Evolutionary conservation across 2,329 filamentous ascomycete genomes (phyloP).

Genomic region (Fusarium subtropicale): DNA sequence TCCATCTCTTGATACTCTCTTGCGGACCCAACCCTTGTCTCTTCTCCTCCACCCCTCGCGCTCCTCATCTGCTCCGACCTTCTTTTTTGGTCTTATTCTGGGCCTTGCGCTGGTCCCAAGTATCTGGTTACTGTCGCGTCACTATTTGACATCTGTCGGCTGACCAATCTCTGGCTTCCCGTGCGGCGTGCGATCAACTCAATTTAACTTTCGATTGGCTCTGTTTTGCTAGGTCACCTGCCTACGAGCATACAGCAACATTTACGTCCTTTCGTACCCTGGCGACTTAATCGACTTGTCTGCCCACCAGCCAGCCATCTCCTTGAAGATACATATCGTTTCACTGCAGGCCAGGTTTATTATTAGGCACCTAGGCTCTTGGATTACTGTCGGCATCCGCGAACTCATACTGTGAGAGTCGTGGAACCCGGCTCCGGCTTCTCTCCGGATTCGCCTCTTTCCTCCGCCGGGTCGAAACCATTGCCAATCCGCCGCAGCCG

Average conservation of each 20-base stretch:
- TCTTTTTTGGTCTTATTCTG: constrained; percentile 16
- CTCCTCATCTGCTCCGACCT: constrained; percentile 15
- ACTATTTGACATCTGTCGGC: constrained; percentile 38
- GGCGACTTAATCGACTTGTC: constrained; percentile 35
- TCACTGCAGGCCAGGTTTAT: constrained; percentile 11
- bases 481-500: constrained; percentile 36
- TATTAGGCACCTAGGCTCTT: constrained; percentile 10
- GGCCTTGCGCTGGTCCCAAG: constrained; percentile 35
- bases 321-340: constrained; percentile 32
- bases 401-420: constrained; percentile 25
- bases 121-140: constrained; percentile 40
- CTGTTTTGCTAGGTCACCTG: constrained; percentile 40
- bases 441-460: constrained; percentile 44
- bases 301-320: constrained; percentile 36
- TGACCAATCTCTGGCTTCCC: constrained; percentile 39
- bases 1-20: not conserved
- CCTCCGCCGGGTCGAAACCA: constrained; percentile 36
- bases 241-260: constrained; percentile 26
- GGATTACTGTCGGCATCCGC: constrained; percentile 13
- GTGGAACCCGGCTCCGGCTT: constrained; percentile 41
- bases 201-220: constrained; percentile 38
- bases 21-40: constrained; percentile 14
- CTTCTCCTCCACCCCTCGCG: constrained; percentile 7
- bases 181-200: constrained; percentile 32
- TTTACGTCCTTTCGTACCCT: constrained; percentile 31